phyloP scores from a whole-genome alignment of 305 asterid species.

The Andrographis paniculata region DNA sequence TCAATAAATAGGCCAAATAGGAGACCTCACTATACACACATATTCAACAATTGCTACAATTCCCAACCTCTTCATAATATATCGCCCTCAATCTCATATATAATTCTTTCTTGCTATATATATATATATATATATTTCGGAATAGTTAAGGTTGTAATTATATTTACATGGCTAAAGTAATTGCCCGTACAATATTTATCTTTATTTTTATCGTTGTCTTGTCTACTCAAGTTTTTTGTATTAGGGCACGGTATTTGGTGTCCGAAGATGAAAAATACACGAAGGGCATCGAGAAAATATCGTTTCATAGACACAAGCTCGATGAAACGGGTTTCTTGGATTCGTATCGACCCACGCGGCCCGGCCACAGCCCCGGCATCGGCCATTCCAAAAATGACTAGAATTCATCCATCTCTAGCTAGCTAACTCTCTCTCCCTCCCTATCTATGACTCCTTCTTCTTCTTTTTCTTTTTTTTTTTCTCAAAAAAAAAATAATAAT shows the following conservation, averaged over 20 bases:
- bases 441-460: too few relatives aligned
- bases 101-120: too few relatives aligned
- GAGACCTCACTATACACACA: too few relatives aligned
- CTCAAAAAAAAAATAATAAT: too few relatives aligned
- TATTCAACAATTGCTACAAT: too few relatives aligned
- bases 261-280: not conserved
- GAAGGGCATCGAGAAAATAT: slow-evolving; percentile 7
- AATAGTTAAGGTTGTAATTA: not conserved
- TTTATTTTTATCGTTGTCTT: not conserved
- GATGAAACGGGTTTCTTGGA: slow-evolving; percentile 30
- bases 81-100: not conserved
- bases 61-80: too few relatives aligned
- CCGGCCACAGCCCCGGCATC: slow-evolving; percentile 64
- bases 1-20: too few relatives aligned
- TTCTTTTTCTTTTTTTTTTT: too few relatives aligned
- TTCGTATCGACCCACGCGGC: slow-evolving; percentile 42
- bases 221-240: not conserved
- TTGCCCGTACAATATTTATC: not conserved
- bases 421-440: too few relatives aligned
- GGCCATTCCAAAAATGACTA: slow-evolving; percentile 60
- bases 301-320: not conserved
- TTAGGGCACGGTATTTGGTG: not conserved
- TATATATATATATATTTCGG: not conserved
- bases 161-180: not conserved
- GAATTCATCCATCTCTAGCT: too few relatives aligned